Percentiles rank a stretch among this genome's conserved stretches.
These are phyloP conservation scores for Mesembryanthemum crystallinum DNA, from an alignment of 148 eudicot species.

Conservation along the genomic window DNA sequence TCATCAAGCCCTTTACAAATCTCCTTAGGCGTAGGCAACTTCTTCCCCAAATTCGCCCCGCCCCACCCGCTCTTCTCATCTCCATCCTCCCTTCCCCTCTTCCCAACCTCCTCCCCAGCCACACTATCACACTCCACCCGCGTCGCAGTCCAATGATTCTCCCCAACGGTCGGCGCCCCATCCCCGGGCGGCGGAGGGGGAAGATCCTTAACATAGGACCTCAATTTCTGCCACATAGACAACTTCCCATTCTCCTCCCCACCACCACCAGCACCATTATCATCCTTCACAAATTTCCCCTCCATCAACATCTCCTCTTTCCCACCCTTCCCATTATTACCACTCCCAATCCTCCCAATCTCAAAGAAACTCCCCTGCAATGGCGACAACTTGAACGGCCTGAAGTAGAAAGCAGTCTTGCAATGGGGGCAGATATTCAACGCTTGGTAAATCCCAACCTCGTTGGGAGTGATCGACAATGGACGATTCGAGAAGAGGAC, in stretches of 20 bases:
- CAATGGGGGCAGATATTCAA: constrained; percentile 65
- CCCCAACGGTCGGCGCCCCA: neutral
- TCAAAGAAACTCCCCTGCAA: constrained; percentile 80
- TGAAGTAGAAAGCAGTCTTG: constrained; percentile 71
- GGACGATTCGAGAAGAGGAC: constrained; percentile 84
- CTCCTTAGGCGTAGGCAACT: constrained; percentile 79
- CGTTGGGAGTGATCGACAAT: constrained; percentile 54
- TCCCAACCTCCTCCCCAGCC: constrained; percentile 17
- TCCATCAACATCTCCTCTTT: constrained; percentile 25
- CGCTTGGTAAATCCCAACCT: constrained; percentile 67
- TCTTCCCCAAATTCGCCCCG: constrained; percentile 53
- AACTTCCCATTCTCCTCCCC: constrained; percentile 33
- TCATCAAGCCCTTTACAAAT: constrained; percentile 62
- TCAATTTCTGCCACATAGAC: constrained; percentile 80
- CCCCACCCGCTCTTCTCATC: constrained; percentile 41
- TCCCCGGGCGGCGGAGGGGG: constrained; percentile 18
- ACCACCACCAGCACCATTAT: constrained; percentile 6
- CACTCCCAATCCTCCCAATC: constrained; percentile 61
- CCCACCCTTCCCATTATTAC: neutral
- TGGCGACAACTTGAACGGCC: constrained; percentile 68
- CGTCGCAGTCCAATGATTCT: constrained; percentile 30
- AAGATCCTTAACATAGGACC: constrained; percentile 56
- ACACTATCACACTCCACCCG: constrained; percentile 27
- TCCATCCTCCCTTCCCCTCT: neutral
- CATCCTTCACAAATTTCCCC: constrained; percentile 33